Evolutionary conservation across 345 rosid species (phyloP).

Genomic region (Eucalyptus cloeziana): DNA sequence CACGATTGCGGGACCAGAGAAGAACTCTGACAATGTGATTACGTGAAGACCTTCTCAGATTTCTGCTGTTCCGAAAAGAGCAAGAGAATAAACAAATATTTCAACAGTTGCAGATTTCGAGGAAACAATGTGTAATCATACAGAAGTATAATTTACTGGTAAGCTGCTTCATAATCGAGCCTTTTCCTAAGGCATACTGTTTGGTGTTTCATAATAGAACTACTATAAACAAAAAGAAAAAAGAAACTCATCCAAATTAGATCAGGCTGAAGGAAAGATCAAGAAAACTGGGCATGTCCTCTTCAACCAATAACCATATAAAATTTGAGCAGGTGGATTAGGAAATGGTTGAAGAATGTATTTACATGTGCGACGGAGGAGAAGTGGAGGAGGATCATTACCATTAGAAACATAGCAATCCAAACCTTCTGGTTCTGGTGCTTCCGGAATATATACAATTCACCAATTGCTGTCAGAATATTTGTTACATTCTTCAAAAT

Average conservation of each 20-base stretch:
- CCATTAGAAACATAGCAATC: slow-evolving; percentile 94
- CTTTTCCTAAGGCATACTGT: not conserved
- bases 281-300: not conserved
- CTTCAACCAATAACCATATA: not conserved
- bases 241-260: not conserved
- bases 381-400: slow-evolving; percentile 1
- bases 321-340: not conserved
- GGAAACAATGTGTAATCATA: not conserved
- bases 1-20: not conserved
- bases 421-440: slow-evolving; percentile 88
- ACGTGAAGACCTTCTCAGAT: not conserved
- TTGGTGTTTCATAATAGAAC: not conserved
- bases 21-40: not conserved
- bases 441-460: slow-evolving; percentile 69
- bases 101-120: not conserved
- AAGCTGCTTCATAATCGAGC: not conserved
- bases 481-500: slow-evolving; percentile 89
- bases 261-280: not conserved
- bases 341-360: not conserved
- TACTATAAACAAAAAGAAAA: not conserved
- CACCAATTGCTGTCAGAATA: slow-evolving; percentile 85
- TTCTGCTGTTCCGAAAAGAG: not conserved
- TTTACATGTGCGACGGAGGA: not conserved
- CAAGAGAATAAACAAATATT: not conserved
- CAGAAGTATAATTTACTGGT: not conserved